Conservation (phyloP, 176 grass and related monocot species). For the Tillandsia fasciculata region DNA sequence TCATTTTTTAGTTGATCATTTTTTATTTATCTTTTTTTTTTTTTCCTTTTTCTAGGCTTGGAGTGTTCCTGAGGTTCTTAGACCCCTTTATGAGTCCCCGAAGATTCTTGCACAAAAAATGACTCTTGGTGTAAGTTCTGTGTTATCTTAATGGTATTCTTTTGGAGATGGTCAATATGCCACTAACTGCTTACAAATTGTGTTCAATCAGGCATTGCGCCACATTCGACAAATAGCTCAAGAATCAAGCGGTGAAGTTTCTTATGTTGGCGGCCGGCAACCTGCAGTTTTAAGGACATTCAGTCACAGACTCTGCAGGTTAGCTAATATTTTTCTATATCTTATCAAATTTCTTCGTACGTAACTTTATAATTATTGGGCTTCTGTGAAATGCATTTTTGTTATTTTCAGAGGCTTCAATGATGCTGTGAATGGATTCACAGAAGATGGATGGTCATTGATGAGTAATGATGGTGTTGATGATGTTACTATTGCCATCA, state of each 20-base stretch:
- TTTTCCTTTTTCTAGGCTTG: slow-evolving; percentile 45
- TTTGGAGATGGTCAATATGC: background rate
- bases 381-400: slow-evolving; percentile 9
- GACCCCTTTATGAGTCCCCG: slow-evolving; percentile 90
- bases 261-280: slow-evolving; percentile 62
- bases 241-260: slow-evolving; percentile 82
- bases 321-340: slow-evolving; percentile 1
- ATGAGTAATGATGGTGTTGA: slow-evolving; percentile 69
- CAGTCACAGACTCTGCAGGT: slow-evolving; percentile 94
- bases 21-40: background rate
- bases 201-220: slow-evolving; percentile 57
- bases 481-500: slow-evolving; percentile 76
- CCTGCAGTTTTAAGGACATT: slow-evolving; percentile 76
- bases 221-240: slow-evolving; percentile 81
- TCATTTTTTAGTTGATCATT: background rate
- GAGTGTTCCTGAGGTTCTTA: slow-evolving; percentile 85
- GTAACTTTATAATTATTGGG: background rate
- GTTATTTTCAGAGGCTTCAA: slow-evolving; percentile 75
- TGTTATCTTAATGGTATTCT: slow-evolving; percentile 1
- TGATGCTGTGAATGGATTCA: slow-evolving; percentile 89
- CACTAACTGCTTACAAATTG: background rate
- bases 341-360: background rate
- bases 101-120: slow-evolving; percentile 89
- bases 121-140: slow-evolving; percentile 66
- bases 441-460: slow-evolving; percentile 89